Base-by-base conservation (phyloP, 2,329 filamentous ascomycete species). In the Trichoderma semiorbis region DNA sequence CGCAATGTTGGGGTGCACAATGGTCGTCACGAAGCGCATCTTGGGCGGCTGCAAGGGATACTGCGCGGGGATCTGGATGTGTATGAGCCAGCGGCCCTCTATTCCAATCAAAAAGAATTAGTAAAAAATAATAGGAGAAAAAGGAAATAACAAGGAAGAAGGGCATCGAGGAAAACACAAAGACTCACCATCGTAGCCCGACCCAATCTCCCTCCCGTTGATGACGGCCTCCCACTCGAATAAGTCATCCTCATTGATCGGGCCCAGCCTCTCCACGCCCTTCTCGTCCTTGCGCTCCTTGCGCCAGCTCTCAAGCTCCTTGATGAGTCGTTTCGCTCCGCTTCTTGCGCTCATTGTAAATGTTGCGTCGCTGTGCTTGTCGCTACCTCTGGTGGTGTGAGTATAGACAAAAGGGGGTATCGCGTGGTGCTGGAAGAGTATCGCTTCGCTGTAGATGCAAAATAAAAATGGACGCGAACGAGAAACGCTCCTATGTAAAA, bases 1-100 rank as follows among this genome's bases (percentile, higher is more conserved):
- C 67, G 85, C 84, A 36, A 90, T 90, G 82, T 98, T 98, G 62
- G 95, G 91, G 84, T 97, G 94, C 77, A 93, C 92, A 75, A 97
- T 90, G 74, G 90, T 89, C 43, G 94, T 99, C n/a, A 86, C 84
- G 84, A 99, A 99, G 72, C 83, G 85, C 75, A 99, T 91, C 53
- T 85, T 87, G 1, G 96, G 96, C 1, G 96, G 92, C 1, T 88
- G 82, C 71, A 92, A 86, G 3, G 96, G 96, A 82, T 99, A 98
- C 53, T 87, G 89, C 0, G 87, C 75, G 0, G 96, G 95, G 77
- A 98, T 88, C 65, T 85, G 80, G 81, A 99, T 94, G 78, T 84
- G 80, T 77, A 99, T 89, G 73, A 92, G 90, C 95, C 95, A 99
- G 77, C 91, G 89, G 74, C 96, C 96, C 71, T 82, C 87, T 89